Base-by-base conservation (phyloP, 2,329 filamentous ascomycete species). In the Aureobasidium namibiae region DNA sequence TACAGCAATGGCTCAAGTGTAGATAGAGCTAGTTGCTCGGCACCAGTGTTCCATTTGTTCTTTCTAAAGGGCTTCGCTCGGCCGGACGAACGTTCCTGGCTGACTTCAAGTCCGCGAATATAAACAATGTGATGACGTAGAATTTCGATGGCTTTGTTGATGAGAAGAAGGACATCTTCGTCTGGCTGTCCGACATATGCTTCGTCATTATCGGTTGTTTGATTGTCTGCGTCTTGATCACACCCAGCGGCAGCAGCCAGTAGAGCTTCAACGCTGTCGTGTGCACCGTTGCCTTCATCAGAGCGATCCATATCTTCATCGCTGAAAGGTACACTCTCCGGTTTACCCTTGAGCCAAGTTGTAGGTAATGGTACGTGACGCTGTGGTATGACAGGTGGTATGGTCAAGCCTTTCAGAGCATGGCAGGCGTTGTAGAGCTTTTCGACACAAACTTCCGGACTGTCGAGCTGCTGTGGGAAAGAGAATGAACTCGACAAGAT, bases 381-480 rank as follows among this genome's bases (percentile, higher is more conserved):
- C 13, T 13, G 42, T 23, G 18, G 44, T 29, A 16, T 14, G 11
- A 29, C 34, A 6, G 38, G 29, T 24, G 61, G 54, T 4, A 61
- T 59, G 34, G 38, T 59, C 33, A 63, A 50, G 13, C 41, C n/a
- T 31, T 21, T 11, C 5, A 63, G 42, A 41, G 59, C 49, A 21
- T 56, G 50, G 29, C 60, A 61, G 6, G 60, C 61, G 14, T 24
- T 41, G 13, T 60, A 39, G 6, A 63, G 39, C 42, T 61, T 63
- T 24, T n/a, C 58, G 26, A 60, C 39, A 23, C 57, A 46, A n/a
- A 44, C 46, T 10, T 46, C 50, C 11, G 52, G 44, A 39, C 29
- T 49, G 29, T 61, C 59, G 26, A 39, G 18, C 34, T 50, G 59
- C 54, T 60, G 60, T 10, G 39, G 49, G 2, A 23, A 2, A 11